Evolutionary conservation across 2,329 filamentous ascomycete genomes (phyloP), one percentile per base, ranked within the genome.

Genomic region (Calonectria hongkongensis): DNA sequence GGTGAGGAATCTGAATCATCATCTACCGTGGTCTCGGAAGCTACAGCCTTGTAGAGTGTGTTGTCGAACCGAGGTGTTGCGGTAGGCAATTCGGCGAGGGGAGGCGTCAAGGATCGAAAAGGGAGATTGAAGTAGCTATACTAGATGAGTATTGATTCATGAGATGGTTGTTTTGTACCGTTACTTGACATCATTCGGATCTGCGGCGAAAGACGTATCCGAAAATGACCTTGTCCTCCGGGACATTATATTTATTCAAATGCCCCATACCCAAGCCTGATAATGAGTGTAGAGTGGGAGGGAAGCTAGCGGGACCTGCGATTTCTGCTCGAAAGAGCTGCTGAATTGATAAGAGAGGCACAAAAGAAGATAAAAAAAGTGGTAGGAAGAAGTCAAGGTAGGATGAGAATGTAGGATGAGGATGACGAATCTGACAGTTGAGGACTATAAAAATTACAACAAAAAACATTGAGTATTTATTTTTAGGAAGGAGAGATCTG

Each of bases 111-210:
- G 2, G 75, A 63, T 39, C 72, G 66, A 5, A 77, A 67, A 6
- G 81, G 76, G 21, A 84, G 74, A 48, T 78, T 81, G 43, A 84
- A 84, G 70, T 85, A 84, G 60, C 83, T 84, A 54, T 6, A 27
- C 10, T 1, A 13, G 5, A 39, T 33, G 0, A 50, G 15, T 36
- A 73, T 66, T 39, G 39, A 43, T 1, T 0, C 3, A 2, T 8
- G 2, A 10, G 15, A 12, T 1, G 1, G 1, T 2, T 36, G 16
- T 13, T 15, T 9, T 2, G 13, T 16, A 12, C 2, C 13, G 12
- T n/a, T 77, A 83, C 82, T 75, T 82, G 51, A 73, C 51, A 6
- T 82, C 80, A 30, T 39, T 75, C 12, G 71, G 33, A 27, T 73
- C 64, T 58, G 60, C 48, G 16, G 30, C 36, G 25, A 48, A 74